These are phyloP conservation scores for Polyporus tsugae DNA, from an alignment of 1,284 basidiomycete genomes.

Conservation along the genomic window DNA sequence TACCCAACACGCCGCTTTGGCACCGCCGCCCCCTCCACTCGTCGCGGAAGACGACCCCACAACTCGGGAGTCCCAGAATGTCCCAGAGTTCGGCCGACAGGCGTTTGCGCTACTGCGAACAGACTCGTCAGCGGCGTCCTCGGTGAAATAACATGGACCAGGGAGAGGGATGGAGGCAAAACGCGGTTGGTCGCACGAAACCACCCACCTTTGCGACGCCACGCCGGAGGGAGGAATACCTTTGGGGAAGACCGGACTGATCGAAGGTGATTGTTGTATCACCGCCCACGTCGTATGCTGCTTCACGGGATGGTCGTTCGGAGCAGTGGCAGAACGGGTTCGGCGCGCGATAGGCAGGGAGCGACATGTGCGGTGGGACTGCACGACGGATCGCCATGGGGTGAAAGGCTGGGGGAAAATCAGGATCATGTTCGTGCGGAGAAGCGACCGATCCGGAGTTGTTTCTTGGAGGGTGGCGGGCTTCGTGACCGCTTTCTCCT, in stretches of 20 bases:
- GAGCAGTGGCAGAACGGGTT: not conserved
- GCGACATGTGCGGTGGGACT: slow-evolving; percentile 10
- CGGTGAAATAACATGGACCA: not conserved
- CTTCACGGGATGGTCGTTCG: not conserved
- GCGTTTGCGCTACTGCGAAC: slow-evolving; percentile 42
- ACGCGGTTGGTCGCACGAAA: not conserved
- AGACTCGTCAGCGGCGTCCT: not conserved
- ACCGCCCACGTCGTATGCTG: not conserved
- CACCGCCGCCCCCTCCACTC: slow-evolving; percentile 13
- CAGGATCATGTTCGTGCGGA: not conserved
- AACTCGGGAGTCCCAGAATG: slow-evolving; percentile 41
- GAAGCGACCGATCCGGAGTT: no score
- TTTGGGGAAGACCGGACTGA: slow-evolving; percentile 7
- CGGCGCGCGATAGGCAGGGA: slow-evolving; percentile 7
- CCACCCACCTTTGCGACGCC: slow-evolving; percentile 26
- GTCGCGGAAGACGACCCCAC: slow-evolving; percentile 39
- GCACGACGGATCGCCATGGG: slow-evolving; percentile 24
- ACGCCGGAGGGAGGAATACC: slow-evolving; percentile 21
- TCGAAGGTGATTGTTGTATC: slow-evolving; percentile 16
- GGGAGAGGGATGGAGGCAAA: not conserved
- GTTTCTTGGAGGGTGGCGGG: not conserved
- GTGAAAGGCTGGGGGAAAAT: slow-evolving; percentile 10
- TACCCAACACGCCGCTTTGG: not conserved
- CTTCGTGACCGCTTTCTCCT: not conserved
- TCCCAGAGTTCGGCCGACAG: slow-evolving; percentile 38